phyloP scores from a whole-genome alignment of 805 yeast species.

The Myxozyma nipponensis region DNA sequence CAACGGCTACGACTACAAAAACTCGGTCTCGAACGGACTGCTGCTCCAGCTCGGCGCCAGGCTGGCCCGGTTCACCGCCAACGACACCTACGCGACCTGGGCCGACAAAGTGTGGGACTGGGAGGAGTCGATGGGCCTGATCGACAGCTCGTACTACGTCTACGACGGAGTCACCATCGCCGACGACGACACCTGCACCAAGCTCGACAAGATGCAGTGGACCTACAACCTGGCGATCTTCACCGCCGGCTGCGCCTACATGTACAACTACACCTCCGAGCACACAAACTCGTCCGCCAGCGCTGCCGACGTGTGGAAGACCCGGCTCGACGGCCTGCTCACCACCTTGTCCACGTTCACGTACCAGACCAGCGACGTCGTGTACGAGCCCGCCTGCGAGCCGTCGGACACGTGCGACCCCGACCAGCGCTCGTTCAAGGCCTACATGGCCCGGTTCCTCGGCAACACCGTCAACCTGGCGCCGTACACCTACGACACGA shows the following conservation, averaged over 20 bases:
- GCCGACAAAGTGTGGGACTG: slow-evolving; percentile 74
- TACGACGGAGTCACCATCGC: slow-evolving; percentile 64
- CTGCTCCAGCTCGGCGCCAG: slow-evolving; percentile 78
- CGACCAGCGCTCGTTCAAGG: slow-evolving; percentile 74
- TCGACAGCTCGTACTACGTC: slow-evolving; percentile 43
- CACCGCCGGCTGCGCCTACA: slow-evolving; percentile 64
- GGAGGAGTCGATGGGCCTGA: slow-evolving; percentile 51
- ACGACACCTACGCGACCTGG: slow-evolving; percentile 67
- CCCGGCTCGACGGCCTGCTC: slow-evolving; percentile 50
- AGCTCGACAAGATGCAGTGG: slow-evolving; percentile 58
- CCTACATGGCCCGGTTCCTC: slow-evolving; percentile 60
- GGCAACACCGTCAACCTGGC: slow-evolving; percentile 60
- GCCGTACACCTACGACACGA: slow-evolving; percentile 49
- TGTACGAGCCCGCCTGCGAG: slow-evolving; percentile 75
- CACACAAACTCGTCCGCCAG: slow-evolving; percentile 26
- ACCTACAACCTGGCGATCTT: slow-evolving; percentile 69
- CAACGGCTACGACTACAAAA: slow-evolving; percentile 81
- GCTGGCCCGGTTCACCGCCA: slow-evolving; percentile 70
- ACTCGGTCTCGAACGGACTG: slow-evolving; percentile 82
- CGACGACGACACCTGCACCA: slow-evolving; percentile 43
- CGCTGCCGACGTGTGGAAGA: slow-evolving; percentile 46
- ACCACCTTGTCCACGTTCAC: slow-evolving; percentile 46
- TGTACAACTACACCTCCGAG: slow-evolving; percentile 60
- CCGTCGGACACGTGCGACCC: slow-evolving; percentile 53
- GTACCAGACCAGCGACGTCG: slow-evolving; percentile 45